Percentiles rank a stretch among this genome's conserved stretches.
These are phyloP conservation scores for Erythrobasidium yunnanense DNA, from an alignment of 768 basidiomycete genomes.

Conservation along the genomic window DNA sequence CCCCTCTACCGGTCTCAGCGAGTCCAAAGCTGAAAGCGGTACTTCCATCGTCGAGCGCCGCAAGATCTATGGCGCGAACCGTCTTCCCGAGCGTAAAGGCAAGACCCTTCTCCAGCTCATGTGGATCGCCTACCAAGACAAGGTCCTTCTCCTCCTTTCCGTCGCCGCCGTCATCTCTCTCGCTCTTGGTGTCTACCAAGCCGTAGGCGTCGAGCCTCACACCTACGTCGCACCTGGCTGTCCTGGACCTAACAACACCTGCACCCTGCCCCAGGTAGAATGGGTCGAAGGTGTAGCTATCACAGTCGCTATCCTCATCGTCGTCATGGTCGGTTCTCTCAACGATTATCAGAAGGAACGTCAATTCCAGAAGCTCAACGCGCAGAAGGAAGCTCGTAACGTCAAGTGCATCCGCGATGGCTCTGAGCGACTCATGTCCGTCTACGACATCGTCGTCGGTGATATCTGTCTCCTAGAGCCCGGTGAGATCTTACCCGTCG, in stretches of 20 bases:
- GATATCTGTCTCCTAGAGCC: constrained; percentile 86
- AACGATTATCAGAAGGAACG: constrained; percentile 99
- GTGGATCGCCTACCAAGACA: constrained; percentile 80
- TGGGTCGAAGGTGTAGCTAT: constrained; percentile 78
- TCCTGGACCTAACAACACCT: constrained; percentile 36
- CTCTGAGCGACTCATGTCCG: constrained; percentile 60
- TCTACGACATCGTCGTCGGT: constrained; percentile 85
- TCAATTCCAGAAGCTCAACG: constrained; percentile 83
- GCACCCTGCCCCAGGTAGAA: constrained; percentile 59
- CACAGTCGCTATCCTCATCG: constrained; percentile 47
- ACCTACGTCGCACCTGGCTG: constrained; percentile 27
- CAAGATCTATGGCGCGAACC: constrained; percentile 63
- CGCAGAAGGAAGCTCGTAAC: constrained; percentile 81
- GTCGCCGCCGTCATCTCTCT: constrained; percentile 87
- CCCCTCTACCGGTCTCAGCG: constrained; percentile 41
- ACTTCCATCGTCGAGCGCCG: constrained; percentile 48
- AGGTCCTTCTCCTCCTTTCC: constrained; percentile 76
- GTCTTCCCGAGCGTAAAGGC: constrained; percentile 57
- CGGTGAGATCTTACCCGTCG: constrained; percentile 90
- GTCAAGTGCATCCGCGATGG: constrained; percentile 67
- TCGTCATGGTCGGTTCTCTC: constrained; percentile 70
- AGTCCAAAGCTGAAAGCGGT: constrained; percentile 1
- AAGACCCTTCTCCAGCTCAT: constrained; percentile 65
- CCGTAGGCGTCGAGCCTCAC: constrained; percentile 62
- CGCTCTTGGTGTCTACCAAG: constrained; percentile 86